Conservation (phyloP, 306 rosid genomes). For the Astragalus glycyphyllos region DNA sequence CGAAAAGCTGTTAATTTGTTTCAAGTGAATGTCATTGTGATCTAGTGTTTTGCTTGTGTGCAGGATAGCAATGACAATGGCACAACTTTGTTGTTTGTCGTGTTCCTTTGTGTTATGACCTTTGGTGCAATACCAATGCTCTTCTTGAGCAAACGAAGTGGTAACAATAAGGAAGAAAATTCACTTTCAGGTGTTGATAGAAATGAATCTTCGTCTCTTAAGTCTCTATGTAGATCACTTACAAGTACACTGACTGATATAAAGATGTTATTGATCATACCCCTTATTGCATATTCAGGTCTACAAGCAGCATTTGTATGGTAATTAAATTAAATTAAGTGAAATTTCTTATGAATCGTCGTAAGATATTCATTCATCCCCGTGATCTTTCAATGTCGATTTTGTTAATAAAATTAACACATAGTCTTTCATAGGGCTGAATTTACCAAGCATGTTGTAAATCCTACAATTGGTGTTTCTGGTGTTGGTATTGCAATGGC, state of each 20-base stretch:
- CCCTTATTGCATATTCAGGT: too few relatives aligned
- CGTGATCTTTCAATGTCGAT: constrained; percentile 7
- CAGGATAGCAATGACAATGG: too few relatives aligned
- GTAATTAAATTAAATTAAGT: constrained; percentile 58
- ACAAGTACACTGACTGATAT: constrained; percentile 60
- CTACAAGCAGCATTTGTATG: constrained; percentile 93
- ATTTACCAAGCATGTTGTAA: constrained; percentile 77
- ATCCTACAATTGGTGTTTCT: constrained; percentile 83
- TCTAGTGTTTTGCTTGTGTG: too few relatives aligned
- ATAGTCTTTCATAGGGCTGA: constrained; percentile 74
- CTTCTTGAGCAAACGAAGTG: constrained; percentile 67
- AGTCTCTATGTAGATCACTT: constrained; percentile 63
- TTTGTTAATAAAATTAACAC: constrained; percentile 17
- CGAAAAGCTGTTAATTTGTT: too few relatives aligned
- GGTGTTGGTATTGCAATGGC: constrained; percentile 99
- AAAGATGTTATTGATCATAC: constrained; percentile 81
- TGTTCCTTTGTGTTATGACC: constrained; percentile 78
- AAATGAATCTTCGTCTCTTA: constrained; percentile 51
- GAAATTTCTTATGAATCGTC: constrained; percentile 42
- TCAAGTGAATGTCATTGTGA: too few relatives aligned
- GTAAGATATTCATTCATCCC: too few relatives aligned
- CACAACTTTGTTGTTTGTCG: constrained; percentile 68
- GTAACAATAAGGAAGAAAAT: constrained; percentile 48
- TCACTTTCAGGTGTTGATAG: constrained; percentile 48
- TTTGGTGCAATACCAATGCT: constrained; percentile 80